phyloP scores from a whole-genome alignment of 345 rosid species.

The Salix koriyanagi region DNA sequence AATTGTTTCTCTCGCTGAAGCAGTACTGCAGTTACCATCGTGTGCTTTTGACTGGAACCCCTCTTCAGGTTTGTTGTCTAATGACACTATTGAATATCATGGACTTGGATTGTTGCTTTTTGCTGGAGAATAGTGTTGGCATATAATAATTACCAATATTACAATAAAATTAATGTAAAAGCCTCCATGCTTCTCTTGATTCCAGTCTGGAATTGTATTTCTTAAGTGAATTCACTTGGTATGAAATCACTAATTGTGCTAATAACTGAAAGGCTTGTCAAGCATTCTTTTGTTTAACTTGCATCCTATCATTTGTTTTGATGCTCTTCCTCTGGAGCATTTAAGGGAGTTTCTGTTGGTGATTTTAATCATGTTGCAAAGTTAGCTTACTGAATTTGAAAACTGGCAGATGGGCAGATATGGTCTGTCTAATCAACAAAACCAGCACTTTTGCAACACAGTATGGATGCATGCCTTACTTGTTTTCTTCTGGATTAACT shows the following conservation, averaged over 20 bases:
- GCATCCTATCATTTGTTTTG: not conserved
- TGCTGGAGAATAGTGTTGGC: not conserved
- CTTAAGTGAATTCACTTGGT: not conserved
- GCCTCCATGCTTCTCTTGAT: not conserved
- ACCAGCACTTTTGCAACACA: not conserved
- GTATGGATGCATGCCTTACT: not conserved
- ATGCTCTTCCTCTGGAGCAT: not conserved
- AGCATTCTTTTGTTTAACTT: not conserved
- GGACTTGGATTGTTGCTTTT: not conserved
- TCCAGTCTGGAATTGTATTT: not conserved
- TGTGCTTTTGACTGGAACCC: constrained; percentile 95
- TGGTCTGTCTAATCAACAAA: not conserved
- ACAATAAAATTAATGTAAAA: not conserved
- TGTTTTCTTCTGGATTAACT: not conserved
- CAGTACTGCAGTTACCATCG: constrained; percentile 90
- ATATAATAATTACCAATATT: not conserved
- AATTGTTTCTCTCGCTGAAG: constrained; percentile 81
- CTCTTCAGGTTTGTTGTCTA: constrained; percentile 75
- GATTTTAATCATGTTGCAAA: not conserved
- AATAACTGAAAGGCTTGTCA: not conserved
- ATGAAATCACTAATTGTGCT: not conserved
- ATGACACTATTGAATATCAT: not conserved
- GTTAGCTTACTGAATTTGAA: not conserved
- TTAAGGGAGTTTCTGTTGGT: not conserved
- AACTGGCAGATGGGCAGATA: not conserved